Evolutionary conservation across 495 filamentous ascomycete genomes (phyloP), one percentile per base, ranked within the genome.

Genomic region (Aspergillus homomorphus): DNA sequence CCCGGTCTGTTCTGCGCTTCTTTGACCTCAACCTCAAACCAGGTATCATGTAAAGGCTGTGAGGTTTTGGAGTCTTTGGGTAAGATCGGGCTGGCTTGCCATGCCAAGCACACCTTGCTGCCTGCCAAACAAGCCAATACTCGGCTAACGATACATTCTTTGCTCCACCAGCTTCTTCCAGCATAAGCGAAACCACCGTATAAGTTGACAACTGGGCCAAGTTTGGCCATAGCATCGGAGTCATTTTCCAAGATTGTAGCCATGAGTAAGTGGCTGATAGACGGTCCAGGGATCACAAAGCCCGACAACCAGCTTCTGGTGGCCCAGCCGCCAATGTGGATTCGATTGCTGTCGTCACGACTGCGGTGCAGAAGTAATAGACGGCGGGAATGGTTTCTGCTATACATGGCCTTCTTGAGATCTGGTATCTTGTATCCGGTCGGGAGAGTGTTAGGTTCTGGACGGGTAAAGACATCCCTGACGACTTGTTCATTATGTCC

Each of bases 131-230:
- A 83, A 56, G 87, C 86, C 21, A 96, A 64, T 0, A 96, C 88
- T 30, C 89, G 83, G 8, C 89, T 89, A 22, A 92, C 82, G 44
- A 94, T 79, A 64, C 87, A 91, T 45, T 80, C 73, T 30, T 88
- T 91, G 69, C 89, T 92, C 91, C 91, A 96, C 77, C 88, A 94
- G 54, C 84, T 92, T 60, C 82, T 84, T 18, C 77, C 81, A 9
- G 64, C 67, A 64, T 90, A 91, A 8, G 87, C 70, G 63, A 96
- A 91, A 4, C 90, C 91, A n/a, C 88, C 87, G 62, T 87, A 88
- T 8, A 96, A 72, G 67, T 88, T 91, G 2, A 84, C 86, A 45
- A 81, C 78, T 20, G 84, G 77, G 0, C 91, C 91, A 4, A 96
- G 77, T 46, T 63, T 80, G 16, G 77, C 69, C 44, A 93, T 73